Evolutionary conservation across 208 protist genomes (phyloP).

Genomic region (Novymonas esmeraldas): DNA sequence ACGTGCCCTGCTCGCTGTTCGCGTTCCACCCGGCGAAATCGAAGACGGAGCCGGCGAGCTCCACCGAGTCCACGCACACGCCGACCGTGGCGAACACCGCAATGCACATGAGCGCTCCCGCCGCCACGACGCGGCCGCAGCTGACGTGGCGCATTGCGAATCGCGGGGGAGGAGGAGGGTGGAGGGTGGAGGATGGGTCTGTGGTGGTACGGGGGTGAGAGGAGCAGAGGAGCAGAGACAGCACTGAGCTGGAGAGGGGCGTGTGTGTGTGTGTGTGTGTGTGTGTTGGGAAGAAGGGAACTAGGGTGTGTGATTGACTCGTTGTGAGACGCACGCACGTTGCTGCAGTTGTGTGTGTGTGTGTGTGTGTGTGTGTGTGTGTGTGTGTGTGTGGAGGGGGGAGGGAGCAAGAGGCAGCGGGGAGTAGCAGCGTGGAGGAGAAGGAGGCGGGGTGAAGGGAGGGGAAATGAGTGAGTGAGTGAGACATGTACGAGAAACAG

Average conservation of each 20-base stretch:
- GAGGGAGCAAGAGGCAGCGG: too few relatives aligned
- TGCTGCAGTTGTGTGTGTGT: too few relatives aligned
- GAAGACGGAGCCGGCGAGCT: not conserved
- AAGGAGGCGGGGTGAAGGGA: too few relatives aligned
- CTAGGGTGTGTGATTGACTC: too few relatives aligned
- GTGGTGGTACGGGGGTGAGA: not conserved
- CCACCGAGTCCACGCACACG: constrained; percentile 3
- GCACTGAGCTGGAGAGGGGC: too few relatives aligned
- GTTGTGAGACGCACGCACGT: too few relatives aligned
- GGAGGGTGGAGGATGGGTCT: not conserved
- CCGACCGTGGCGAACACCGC: not conserved
- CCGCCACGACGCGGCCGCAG: not conserved
- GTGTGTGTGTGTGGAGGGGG: too few relatives aligned
- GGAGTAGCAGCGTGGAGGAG: too few relatives aligned
- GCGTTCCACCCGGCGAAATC: constrained; percentile 1
- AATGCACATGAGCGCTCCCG: not conserved
- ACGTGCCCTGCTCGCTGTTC: not conserved
- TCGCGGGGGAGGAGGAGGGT: not conserved
- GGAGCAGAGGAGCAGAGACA: not conserved
- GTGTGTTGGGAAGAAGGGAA: too few relatives aligned
- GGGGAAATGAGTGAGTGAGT: too few relatives aligned
- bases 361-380: too few relatives aligned
- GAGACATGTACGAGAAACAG: too few relatives aligned
- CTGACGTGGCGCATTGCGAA: not conserved
- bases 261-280: not conserved